Conservation (phyloP, 2,329 filamentous ascomycete species). For the Raffaelea albimanens region DNA sequence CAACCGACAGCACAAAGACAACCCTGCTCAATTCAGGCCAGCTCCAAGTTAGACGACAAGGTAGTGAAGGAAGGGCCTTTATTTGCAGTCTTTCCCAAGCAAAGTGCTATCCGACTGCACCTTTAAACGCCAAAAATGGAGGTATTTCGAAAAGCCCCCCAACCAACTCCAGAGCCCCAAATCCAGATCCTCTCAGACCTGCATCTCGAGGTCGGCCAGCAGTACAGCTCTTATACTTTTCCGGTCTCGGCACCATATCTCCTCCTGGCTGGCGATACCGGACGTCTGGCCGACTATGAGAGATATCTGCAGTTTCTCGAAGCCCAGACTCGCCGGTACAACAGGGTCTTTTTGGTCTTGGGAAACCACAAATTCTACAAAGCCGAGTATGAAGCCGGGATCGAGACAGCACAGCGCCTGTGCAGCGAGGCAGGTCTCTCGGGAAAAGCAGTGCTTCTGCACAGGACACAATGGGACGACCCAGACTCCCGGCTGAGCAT, state of each 20-base stretch:
- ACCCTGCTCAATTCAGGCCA: too few relatives aligned
- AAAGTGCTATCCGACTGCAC: too few relatives aligned
- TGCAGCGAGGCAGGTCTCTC: neutral
- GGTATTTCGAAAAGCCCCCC: too few relatives aligned
- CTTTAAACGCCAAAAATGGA: too few relatives aligned
- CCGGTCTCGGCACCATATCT: constrained; percentile 34
- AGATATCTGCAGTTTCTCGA: constrained; percentile 28
- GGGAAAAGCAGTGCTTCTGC: neutral
- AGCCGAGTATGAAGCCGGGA: constrained; percentile 1
- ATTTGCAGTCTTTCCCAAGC: too few relatives aligned
- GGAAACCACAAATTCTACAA: constrained; percentile 48
- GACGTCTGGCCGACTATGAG: constrained; percentile 33
- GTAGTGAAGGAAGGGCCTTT: too few relatives aligned
- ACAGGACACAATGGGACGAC: neutral
- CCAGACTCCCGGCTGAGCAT: constrained; percentile 17
- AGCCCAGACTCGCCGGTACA: constrained; percentile 36
- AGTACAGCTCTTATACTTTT: constrained; percentile 4
- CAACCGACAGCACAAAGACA: too few relatives aligned
- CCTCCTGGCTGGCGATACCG: constrained; percentile 49
- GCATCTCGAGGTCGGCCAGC: constrained; percentile 36
- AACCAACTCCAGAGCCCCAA: too few relatives aligned
- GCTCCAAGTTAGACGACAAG: too few relatives aligned
- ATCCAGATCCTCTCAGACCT: constrained; percentile 46
- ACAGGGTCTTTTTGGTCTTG: constrained; percentile 38
- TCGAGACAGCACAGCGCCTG: constrained; percentile 1